These are phyloP conservation scores for Protostelium mycophagum DNA, from an alignment of 78 protist species.

Conservation along the genomic window DNA sequence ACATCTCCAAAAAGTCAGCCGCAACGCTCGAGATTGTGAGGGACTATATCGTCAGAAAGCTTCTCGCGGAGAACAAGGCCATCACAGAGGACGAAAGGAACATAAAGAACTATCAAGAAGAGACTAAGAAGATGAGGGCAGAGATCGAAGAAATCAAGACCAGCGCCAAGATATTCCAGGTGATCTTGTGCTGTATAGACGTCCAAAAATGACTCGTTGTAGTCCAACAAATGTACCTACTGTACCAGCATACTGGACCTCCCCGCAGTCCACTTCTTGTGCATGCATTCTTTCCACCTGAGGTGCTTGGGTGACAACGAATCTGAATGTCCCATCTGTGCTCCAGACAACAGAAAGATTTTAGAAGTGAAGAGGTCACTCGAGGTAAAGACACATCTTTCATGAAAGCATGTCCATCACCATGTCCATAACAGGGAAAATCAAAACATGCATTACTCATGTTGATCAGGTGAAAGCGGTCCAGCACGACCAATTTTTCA, in stretches of 20 bases:
- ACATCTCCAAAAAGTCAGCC: slow-evolving; percentile 34
- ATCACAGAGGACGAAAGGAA: slow-evolving; percentile 51
- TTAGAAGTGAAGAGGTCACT: slow-evolving; percentile 58
- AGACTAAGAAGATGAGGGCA: slow-evolving; percentile 68
- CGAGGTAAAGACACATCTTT: background rate
- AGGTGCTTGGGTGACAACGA: slow-evolving; percentile 79
- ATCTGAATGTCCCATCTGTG: slow-evolving; percentile 70
- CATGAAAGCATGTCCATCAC: background rate
- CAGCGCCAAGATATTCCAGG: background rate
- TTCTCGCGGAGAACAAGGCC: slow-evolving; percentile 45
- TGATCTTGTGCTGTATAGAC: too few relatives aligned
- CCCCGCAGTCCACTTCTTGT: slow-evolving; percentile 90
- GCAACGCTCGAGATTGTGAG: slow-evolving; percentile 56
- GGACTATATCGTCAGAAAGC: slow-evolving; percentile 62
- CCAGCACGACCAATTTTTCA: slow-evolving; percentile 84
- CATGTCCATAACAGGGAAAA: too few relatives aligned
- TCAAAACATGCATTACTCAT: too few relatives aligned
- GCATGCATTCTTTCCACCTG: slow-evolving; percentile 87
- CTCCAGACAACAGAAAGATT: slow-evolving; percentile 53
- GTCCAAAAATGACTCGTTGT: background rate
- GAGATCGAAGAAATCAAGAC: slow-evolving; percentile 62
- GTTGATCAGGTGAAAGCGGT: slow-evolving; percentile 47
- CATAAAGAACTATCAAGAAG: slow-evolving; percentile 52
- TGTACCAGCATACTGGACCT: slow-evolving; percentile 79
- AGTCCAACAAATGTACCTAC: slow-evolving; percentile 48